Evolutionary conservation across 495 filamentous ascomycete genomes (phyloP).

Genomic region (Letharia columbiana): DNA sequence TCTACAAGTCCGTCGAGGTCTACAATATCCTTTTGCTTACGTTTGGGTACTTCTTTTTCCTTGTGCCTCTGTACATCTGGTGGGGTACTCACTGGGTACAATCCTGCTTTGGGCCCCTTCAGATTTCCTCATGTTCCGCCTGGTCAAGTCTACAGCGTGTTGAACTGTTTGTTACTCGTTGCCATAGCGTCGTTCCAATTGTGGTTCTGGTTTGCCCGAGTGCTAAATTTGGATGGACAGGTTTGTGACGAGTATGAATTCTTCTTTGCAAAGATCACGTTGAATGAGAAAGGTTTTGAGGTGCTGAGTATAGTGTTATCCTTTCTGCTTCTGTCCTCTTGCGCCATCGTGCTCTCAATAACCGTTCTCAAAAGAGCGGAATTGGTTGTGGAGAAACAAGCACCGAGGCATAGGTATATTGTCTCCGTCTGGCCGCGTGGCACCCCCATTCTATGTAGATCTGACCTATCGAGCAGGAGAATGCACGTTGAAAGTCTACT

Average conservation of each 20-base stretch:
- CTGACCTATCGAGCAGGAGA: neutral
- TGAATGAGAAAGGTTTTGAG: neutral
- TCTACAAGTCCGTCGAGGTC: neutral
- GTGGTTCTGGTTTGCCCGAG: neutral
- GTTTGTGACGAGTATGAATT: neutral
- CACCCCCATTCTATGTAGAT: neutral
- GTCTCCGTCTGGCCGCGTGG: neutral
- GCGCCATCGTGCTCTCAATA: neutral
- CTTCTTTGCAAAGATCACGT: neutral
- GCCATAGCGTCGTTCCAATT: neutral
- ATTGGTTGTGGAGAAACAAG: neutral
- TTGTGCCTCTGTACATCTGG: neutral
- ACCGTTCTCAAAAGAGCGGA: neutral
- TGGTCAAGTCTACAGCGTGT: neutral
- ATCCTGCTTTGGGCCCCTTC: neutral
- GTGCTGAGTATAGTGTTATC: neutral
- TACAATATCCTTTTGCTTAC: neutral
- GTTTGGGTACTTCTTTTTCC: neutral
- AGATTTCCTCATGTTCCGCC: neutral
- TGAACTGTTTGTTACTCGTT: neutral
- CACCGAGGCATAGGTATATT: neutral
- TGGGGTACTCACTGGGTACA: neutral
- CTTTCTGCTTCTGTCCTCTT: neutral
- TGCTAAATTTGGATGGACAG: neutral
- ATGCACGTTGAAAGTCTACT: neutral